Evolutionary conservation across 495 filamentous ascomycete genomes (phyloP), one percentile per base, ranked within the genome.

Genomic region (Aspergillus ostianus): DNA sequence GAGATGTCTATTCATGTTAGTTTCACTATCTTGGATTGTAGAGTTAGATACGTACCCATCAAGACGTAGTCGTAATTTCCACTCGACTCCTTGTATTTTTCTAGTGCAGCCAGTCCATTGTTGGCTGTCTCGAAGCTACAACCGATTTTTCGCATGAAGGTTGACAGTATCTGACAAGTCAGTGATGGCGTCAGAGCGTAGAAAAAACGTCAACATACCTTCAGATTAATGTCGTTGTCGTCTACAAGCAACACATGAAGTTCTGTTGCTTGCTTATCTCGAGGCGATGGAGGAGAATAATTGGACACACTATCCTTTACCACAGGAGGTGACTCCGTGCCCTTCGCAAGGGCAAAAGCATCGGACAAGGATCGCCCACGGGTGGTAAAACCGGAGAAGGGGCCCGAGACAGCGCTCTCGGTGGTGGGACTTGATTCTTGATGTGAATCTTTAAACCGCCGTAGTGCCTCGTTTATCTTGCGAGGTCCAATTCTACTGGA

Each of bases 31-130:
- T 7, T 45, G 2, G 1, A 2, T 2, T 13, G 10, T 4, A 44
- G 47, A n/a, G 17, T 13, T 23, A 47, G 19, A 23, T 9, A 59
- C 69, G 18, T 60, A 78, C 77, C 84, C 85, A 88, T 87, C 19
- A 87, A 71, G 1, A 88, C 76, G 36, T 82, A 75, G 57, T 84
- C 76, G 58, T 81, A 82, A 26, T 29, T 62, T 3, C 51, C 57
- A 10, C 50, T 47, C 4, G 65, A 67, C 0, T 65, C 51, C 56
- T 75, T 73, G 59, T 80, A 86, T 23, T 77, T 75, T 17, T 87
- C 73, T 6, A 89, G 58, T 8, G 86, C 86, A 23, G 83, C 74
- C 2, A 83, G 74, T 4, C 87, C 87, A 55, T 89, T 84, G 21
- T 70, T 68, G 0, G 87, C 86, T 7, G 79, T 82, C 6, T 76